phyloP scores from a whole-genome alignment of 257 asterid genomes.

The Fraxinus americana region DNA sequence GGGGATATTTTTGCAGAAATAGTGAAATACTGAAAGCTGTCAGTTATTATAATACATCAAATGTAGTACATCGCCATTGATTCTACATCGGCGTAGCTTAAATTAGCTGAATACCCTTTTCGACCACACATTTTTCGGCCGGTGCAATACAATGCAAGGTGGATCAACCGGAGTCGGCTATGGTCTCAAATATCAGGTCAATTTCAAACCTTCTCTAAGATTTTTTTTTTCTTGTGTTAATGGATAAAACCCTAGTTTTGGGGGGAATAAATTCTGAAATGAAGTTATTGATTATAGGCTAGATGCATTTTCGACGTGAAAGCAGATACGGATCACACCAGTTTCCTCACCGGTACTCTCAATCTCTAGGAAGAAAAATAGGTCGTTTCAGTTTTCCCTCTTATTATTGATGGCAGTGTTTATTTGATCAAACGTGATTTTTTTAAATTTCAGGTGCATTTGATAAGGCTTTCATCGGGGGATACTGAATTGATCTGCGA shows the following conservation, averaged over 20 bases:
- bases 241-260: slow-evolving; percentile 14
- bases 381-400: slow-evolving; percentile 35
- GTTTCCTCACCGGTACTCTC: slow-evolving; percentile 87
- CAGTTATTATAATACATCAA: too few species aligned
- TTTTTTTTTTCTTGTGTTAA: too few species aligned
- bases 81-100: neutral
- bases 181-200: slow-evolving; percentile 95
- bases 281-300: slow-evolving; percentile 51
- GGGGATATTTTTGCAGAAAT: neutral
- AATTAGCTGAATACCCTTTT: slow-evolving; percentile 7
- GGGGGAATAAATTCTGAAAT: slow-evolving; percentile 9
- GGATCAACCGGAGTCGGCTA: slow-evolving; percentile 89
- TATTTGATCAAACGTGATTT: slow-evolving; percentile 29
- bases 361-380: slow-evolving; percentile 98
- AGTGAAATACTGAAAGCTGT: too few species aligned
- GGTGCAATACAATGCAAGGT: slow-evolving; percentile 63
- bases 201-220: neutral
- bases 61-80: neutral
- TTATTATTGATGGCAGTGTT: slow-evolving; percentile 7
- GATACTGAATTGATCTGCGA: slow-evolving; percentile 88
- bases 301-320: slow-evolving; percentile 95
- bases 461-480: slow-evolving; percentile 76
- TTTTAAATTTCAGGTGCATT: slow-evolving; percentile 66
- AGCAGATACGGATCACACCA: slow-evolving; percentile 97
- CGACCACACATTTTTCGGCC: neutral